Evolutionary conservation across 345 rosid genomes (phyloP), one percentile per base, ranked within the genome.

Genomic region (Pistacia atlantica): DNA sequence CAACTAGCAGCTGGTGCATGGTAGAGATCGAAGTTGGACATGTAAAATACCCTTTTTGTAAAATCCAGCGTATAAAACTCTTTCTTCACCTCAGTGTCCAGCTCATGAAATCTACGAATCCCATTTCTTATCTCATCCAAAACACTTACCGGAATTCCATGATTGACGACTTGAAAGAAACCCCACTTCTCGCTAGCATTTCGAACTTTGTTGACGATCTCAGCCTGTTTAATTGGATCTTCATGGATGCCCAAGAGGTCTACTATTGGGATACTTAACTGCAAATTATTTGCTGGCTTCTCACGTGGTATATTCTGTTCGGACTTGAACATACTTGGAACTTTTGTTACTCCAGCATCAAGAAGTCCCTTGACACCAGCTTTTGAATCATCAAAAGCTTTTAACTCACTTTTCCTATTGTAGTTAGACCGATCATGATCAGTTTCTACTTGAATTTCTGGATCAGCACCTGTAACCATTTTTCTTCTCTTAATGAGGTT

Each of bases 121-220:
- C 63, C 82, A 12, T 51, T 55, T 12, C 60, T 73, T 69, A 77
- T 67, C 60, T 67, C 77, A 16, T 77, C 48, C 48, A 81, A 17
- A 28, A 78, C 64, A 25, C 37, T 57, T 1, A 20, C 38, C 0
- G 79, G 73, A 59, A 76, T 76, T 33, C 81, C 79, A 25, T 81
- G 80, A 48, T 71, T 80, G 48, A 75, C 35, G 2, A 73, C 54
- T 38, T 78, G 82, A 54, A 83, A 84, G 65, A 84, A 77, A 1
- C 85, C 81, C 80, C 81, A 77, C 33, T 46, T 68, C 56, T 20
- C 49, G 17, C 52, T 48, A 5, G 86, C 82, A 14, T 49, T 70
- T 22, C 28, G 11, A 14, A 74, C 52, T 59, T 76, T 2, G 10
- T 69, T 61, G 1, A 59, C 28, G 1, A 20, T 66, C 77, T 20